Evolutionary conservation across 139 green algal species (phyloP).

Genomic region (Coelastrella sp.): DNA sequence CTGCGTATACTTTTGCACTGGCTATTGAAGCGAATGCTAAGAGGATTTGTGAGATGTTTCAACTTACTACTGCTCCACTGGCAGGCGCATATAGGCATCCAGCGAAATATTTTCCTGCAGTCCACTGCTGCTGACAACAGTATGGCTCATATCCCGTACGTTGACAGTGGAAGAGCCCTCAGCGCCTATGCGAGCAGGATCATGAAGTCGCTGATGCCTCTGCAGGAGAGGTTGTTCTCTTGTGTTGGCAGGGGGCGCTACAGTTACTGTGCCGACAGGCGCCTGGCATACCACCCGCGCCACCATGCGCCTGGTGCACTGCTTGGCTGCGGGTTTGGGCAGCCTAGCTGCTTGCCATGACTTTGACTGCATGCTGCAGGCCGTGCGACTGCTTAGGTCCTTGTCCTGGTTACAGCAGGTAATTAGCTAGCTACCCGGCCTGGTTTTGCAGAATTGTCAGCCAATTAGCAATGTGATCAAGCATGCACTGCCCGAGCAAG

Average conservation of each 20-base stretch:
- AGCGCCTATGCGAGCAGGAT: conserved; percentile 31
- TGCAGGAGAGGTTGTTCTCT: neutral
- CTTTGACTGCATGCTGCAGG: conserved; percentile 9
- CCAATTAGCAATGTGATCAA: too few relatives aligned
- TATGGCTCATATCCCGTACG: conserved; percentile 32
- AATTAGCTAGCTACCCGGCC: neutral
- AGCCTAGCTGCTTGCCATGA: neutral
- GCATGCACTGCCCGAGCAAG: too few relatives aligned
- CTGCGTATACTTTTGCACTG: too few relatives aligned
- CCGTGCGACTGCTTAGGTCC: neutral
- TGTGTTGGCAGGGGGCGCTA: neutral
- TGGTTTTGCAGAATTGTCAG: neutral
- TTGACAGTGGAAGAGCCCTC: conserved; percentile 2
- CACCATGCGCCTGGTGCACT: neutral
- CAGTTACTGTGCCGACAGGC: neutral
- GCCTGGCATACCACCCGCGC: neutral
- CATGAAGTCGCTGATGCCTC: conserved; percentile 7
- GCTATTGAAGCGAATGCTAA: too few relatives aligned
- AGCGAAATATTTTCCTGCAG: conserved; percentile 37
- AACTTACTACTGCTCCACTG: conserved; percentile 22
- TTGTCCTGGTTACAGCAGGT: neutral
- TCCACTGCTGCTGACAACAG: neutral
- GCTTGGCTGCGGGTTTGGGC: neutral
- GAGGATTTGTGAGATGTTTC: neutral
- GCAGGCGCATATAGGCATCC: conserved; percentile 54